Conservation (phyloP, 2,329 filamentous ascomycete species). For the Calonectria naviculata region DNA sequence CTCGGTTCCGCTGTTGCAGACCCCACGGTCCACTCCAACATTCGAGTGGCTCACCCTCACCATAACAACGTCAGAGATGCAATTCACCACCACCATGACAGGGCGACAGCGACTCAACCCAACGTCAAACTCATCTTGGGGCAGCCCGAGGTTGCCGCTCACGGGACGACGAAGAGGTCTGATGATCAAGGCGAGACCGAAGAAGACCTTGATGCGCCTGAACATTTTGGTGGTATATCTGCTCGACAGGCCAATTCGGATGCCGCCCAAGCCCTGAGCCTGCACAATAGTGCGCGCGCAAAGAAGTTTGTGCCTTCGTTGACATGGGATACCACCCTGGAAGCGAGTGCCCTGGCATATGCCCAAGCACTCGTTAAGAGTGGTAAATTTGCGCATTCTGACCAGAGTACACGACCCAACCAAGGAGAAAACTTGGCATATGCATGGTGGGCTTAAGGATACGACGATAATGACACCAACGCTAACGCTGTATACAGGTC, state of each 20-base stretch:
- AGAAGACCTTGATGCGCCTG: neutral
- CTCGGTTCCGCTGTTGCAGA: neutral
- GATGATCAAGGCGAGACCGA: neutral
- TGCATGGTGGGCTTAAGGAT: neutral
- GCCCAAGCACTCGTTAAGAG: neutral
- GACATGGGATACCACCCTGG: neutral
- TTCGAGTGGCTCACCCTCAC: neutral
- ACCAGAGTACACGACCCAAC: neutral
- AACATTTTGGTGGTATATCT: neutral
- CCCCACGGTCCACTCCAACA: neutral
- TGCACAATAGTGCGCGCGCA: neutral
- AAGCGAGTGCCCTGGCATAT: neutral
- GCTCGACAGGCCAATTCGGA: neutral
- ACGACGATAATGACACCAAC: fast-evolving
- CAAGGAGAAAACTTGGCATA: neutral
- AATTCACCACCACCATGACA: neutral
- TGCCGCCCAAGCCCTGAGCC: neutral
- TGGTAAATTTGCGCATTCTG: neutral
- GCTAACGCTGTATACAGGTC: neutral
- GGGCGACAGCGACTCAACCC: too few species aligned
- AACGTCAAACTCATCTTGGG: neutral
- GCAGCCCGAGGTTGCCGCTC: neutral
- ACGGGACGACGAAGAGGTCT: neutral
- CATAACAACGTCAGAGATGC: neutral
- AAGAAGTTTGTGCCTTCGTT: neutral